Percentiles rank a stretch among this genome's conserved stretches.
Evolutionary conservation across 2,329 filamentous ascomycete species (phyloP).

Genomic region (Venturia carpophila): DNA sequence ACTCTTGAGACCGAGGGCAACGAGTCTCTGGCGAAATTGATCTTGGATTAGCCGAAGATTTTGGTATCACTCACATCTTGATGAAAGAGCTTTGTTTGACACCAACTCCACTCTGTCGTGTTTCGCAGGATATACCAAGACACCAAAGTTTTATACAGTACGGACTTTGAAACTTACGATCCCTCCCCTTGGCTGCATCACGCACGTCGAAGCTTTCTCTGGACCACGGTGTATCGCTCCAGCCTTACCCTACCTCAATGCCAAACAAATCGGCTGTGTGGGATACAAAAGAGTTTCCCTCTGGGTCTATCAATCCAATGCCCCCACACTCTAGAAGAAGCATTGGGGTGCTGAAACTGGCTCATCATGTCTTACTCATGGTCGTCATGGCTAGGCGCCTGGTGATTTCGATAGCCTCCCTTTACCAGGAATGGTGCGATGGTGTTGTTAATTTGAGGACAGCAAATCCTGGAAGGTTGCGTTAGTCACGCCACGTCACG

Average conservation of each 20-base stretch:
- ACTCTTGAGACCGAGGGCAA: neutral
- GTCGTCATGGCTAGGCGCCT: neutral
- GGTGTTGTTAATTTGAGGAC: neutral
- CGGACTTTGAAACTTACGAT: neutral
- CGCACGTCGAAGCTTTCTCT: neutral
- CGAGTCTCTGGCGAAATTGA: neutral
- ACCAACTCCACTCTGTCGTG: neutral
- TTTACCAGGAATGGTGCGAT: neutral
- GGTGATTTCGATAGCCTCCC: neutral
- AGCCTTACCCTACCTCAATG: neutral
- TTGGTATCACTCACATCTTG: neutral
- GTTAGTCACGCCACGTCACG: neutral
- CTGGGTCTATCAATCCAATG: no score
- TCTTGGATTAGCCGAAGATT: no score
- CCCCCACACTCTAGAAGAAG: neutral
- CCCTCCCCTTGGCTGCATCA: slow-evolving; percentile 7
- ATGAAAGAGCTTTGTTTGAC: neutral
- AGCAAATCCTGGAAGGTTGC: no score
- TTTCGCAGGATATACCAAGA: neutral
- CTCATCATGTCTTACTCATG: neutral
- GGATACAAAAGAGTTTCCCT: no score
- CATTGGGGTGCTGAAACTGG: neutral
- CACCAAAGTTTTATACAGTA: neutral
- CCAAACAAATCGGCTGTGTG: neutral
- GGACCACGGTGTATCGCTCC: neutral